phyloP scores from a whole-genome alignment of 2,329 filamentous ascomycete genomes.

The Sarocladiaceae sp. region DNA sequence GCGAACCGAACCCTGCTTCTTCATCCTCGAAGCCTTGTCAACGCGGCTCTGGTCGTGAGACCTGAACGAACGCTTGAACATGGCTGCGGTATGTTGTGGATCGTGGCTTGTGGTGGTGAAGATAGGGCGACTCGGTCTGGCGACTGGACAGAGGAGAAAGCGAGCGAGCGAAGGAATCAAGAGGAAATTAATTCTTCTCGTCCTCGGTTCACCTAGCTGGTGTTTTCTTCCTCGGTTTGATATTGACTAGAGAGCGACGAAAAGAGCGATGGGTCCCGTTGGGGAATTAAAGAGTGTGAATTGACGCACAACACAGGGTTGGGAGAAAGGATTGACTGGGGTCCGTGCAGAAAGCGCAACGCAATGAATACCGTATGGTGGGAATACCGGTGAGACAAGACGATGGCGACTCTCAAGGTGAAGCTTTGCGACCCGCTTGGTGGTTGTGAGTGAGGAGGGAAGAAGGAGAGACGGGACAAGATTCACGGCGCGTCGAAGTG shows the following conservation, averaged over 20 bases:
- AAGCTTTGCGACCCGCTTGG: conserved; percentile 55
- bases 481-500: conserved; percentile 8
- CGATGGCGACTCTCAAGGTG: conserved; percentile 42
- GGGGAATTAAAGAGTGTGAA: conserved; percentile 28
- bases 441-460: conserved; percentile 50
- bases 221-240: conserved; percentile 16
- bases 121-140: conserved; percentile 20
- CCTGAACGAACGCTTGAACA: conserved; percentile 92
- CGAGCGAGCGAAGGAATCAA: conserved; percentile 15
- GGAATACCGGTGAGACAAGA: conserved; percentile 35
- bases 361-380: conserved; percentile 20
- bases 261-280: conserved; percentile 37
- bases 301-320: conserved; percentile 29
- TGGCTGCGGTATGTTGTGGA: conserved; percentile 39
- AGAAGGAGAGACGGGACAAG: conserved; percentile 32
- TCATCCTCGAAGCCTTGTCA: conserved; percentile 83
- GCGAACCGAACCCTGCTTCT: conserved; percentile 53
- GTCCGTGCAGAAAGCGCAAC: conserved; percentile 51
- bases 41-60: conserved; percentile 70
- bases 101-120: conserved; percentile 11
- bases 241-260: conserved; percentile 46
- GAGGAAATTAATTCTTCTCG: conserved; percentile 21
- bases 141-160: background rate
- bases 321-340: conserved; percentile 41
- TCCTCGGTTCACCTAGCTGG: conserved; percentile 11